Base-by-base conservation (phyloP, 805 yeast species). In the Wickerhamiella kurtzmanii region DNA sequence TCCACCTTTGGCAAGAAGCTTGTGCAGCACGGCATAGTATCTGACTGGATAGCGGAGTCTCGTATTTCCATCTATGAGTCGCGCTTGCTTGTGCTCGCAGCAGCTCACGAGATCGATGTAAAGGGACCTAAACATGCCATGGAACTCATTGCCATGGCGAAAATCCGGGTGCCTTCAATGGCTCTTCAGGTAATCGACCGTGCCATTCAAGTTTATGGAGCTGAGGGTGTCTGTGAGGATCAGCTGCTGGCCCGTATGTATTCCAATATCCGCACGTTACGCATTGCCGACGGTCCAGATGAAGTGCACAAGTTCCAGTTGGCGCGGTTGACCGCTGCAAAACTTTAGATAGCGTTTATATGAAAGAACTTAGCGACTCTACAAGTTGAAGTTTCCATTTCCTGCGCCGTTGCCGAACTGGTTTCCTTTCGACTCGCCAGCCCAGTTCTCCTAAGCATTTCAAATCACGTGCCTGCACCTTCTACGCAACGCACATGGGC, bases 211-310 rank as follows among this genome's bases (percentile, higher is more conserved):
- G 70, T 75, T 58, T 73, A 65, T 63, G 84, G 83, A 15, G 82
- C 79, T 22, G 80, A 74, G 57, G 82, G 82, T 46, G 72, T 77
- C 8, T 71, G 76, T 38, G 77, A 76, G 58, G 82, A 78, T 52
- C 72, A 77, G 8, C 77, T 73, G 44, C 64, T 79, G 57, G 76
- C 82, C 1, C 60, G 71, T 48, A 60, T 71, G 60, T 79, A 72
- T 62, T 74, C 75, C 20, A 60, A 61, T 47, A 64, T 71, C 42
- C 67, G 83, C 58, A 75, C 78, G 40, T 67, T 77, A 47, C 56
- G 82, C 51, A 74, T 77, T 47, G 82, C 82, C 15, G 83, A 79
- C 59, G 82, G 82, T 11, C 83, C 83, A 2, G 82, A 77, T 64
- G 82, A 77, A 59, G 79, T 79, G 2, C 81, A 78, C 58, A 62